Base-by-base conservation (phyloP, 768 basidiomycete species). In the Suillus sp. region DNA sequence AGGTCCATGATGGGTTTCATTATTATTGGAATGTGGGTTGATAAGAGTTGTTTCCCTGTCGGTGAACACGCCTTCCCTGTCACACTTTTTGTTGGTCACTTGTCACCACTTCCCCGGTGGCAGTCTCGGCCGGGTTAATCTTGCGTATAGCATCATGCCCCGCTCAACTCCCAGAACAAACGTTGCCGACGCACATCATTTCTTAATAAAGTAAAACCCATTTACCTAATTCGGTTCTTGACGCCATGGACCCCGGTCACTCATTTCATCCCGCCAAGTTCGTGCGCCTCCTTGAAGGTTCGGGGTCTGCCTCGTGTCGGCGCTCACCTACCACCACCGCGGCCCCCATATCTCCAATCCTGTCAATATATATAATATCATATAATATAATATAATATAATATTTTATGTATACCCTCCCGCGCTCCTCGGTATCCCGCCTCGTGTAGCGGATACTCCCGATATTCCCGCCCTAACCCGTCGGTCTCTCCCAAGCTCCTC, bases 221-320 rank as follows among this genome's bases (percentile, higher is more conserved):
- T 48, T 62, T 42, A 43, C 62, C 62, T 61, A 65, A 63, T 63
- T 69, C 67, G 62, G 70, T 64, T 60, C 60, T n/a, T 25, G 40
- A 62, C 40, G 27, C 22, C n/a, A n/a, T 13, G 62, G 66, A 64
- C 72, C 73, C 68, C 72, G n/a, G 9, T 30, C 68, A 73, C 67
- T 55, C 25, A 18, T 59, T 53, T 59, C 54, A 51, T 43, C 55
- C 54, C 60, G 27, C 51, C 51, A 14, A 40, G 35, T 40, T 40
- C 38, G 38, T 40, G 40, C 50, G 30, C 51, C 32, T 53, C 48
- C 22, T 22, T 45, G 43, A 43, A 5, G n/a, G 0, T 7, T 38
- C 43, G 69, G 73, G 71, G 69, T 67, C 66, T 64, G 73, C 72
- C 72, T 73, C 72, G 73, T 73, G 72, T 73, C 70, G 68, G 73